Evolutionary conservation across 2,329 filamentous ascomycete species (phyloP).

Genomic region (Endoconidiophora polonica): DNA sequence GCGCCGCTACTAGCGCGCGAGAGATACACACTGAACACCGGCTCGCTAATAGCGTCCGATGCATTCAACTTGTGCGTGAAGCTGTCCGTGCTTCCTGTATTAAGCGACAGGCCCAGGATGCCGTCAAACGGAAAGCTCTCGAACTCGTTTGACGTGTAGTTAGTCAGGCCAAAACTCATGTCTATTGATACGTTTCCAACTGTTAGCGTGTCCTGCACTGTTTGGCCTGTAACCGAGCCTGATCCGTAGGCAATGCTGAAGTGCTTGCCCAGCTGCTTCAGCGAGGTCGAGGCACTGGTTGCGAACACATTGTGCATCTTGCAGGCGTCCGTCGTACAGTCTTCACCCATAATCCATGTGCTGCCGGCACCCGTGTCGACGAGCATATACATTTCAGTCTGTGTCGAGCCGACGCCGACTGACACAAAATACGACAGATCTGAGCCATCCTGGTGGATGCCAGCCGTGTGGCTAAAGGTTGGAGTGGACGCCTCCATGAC

Average conservation of each 20-base stretch:
- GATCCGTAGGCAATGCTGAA: constrained; percentile 65
- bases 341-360: constrained; percentile 67
- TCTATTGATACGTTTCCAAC: constrained; percentile 48
- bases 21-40: constrained; percentile 49
- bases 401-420: constrained; percentile 37
- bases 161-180: constrained; percentile 57
- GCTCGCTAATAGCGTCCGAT: constrained; percentile 36
- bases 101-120: constrained; percentile 62
- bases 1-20: constrained; percentile 46
- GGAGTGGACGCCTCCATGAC: constrained; percentile 31
- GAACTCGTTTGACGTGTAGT: constrained; percentile 58
- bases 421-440: constrained; percentile 50
- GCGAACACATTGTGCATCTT: constrained; percentile 54
- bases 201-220: constrained; percentile 49
- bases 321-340: constrained; percentile 52
- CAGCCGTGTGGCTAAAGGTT: constrained; percentile 30
- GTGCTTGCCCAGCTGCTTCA: constrained; percentile 32
- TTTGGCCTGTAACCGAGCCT: constrained; percentile 50
- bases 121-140: constrained; percentile 69
- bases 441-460: constrained; percentile 46
- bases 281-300: constrained; percentile 44
- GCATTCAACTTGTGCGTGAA: constrained; percentile 47
- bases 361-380: constrained; percentile 53
- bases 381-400: constrained; percentile 41
- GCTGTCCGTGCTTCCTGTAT: constrained; percentile 41